A percentile compares a stretch with the other conserved stretches of the same genome.
These are phyloP conservation scores for Debaryomyces castellii DNA, from an alignment of 805 yeast genomes.

Conservation along the genomic window DNA sequence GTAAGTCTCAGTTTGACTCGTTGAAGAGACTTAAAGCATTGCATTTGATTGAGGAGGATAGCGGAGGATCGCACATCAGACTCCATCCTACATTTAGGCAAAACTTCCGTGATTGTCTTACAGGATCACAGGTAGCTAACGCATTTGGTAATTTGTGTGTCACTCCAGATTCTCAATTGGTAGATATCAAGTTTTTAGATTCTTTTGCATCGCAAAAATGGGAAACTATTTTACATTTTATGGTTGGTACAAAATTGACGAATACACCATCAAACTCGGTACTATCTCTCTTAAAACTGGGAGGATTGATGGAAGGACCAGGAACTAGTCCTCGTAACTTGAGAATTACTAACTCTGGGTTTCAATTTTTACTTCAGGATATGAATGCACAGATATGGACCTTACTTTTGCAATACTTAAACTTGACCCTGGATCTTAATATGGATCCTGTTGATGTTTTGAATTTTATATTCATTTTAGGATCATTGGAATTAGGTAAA, in stretches of 20 bases:
- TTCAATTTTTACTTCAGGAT: constrained; percentile 90
- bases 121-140: constrained; percentile 67
- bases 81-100: constrained; percentile 73
- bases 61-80: constrained; percentile 45
- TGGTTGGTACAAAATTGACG: constrained; percentile 88
- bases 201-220: constrained; percentile 82
- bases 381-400: constrained; percentile 96
- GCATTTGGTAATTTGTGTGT: constrained; percentile 77
- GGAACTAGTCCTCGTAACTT: constrained; percentile 38
- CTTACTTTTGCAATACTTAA: constrained; percentile 78
- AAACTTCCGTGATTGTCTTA: constrained; percentile 77
- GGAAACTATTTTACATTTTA: constrained; percentile 94
- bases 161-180: constrained; percentile 52
- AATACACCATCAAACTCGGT: constrained; percentile 80
- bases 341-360: constrained; percentile 85
- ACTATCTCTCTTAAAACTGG: constrained; percentile 67
- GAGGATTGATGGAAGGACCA: constrained; percentile 82
- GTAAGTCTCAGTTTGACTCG: constrained; percentile 69
- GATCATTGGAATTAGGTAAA: constrained; percentile 87
- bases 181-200: constrained; percentile 68
- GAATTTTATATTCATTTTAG: constrained; percentile 89
- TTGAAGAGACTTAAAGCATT: constrained; percentile 71
- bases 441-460: constrained; percentile 97
- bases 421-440: constrained; percentile 76
- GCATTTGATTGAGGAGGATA: constrained; percentile 68